Evolutionary conservation across 2,329 filamentous ascomycete species (phyloP).

Genomic region (Chaetomiaceae sp.): DNA sequence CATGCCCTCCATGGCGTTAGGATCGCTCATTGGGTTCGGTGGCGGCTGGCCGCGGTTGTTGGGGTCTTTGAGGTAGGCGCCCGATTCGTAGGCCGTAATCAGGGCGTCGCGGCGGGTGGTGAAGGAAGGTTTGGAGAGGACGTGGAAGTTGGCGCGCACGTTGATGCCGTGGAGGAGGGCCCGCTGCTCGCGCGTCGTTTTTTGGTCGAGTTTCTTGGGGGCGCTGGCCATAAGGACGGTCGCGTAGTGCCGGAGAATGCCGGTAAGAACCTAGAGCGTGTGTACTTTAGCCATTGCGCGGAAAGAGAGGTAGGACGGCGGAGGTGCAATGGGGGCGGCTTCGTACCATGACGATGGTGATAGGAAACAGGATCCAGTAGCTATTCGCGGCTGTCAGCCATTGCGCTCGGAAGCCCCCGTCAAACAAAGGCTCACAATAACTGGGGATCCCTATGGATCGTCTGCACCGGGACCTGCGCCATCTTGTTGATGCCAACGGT

Average conservation of each 20-base stretch:
- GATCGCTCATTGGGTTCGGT: constrained; percentile 91
- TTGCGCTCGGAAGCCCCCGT: neutral
- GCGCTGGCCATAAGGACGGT: constrained; percentile 81
- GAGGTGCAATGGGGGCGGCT: constrained; percentile 4
- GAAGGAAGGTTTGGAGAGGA: constrained; percentile 74
- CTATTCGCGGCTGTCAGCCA: constrained; percentile 47
- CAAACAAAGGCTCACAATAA: constrained; percentile 67
- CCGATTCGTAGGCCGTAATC: constrained; percentile 75
- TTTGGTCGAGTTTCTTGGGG: constrained; percentile 76
- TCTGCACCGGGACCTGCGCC: constrained; percentile 83
- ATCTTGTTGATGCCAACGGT: constrained; percentile 44
- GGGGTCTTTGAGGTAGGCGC: constrained; percentile 84
- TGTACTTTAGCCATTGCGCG: constrained; percentile 8
- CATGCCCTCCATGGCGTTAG: constrained; percentile 97
- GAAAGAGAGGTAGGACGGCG: neutral
- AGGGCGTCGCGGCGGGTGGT: constrained; percentile 75
- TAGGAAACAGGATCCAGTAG: constrained; percentile 98
- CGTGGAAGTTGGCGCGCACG: constrained; percentile 76
- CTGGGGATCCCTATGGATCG: constrained; percentile 97
- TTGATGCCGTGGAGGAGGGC: constrained; percentile 78
- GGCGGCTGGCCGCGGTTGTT: constrained; percentile 81
- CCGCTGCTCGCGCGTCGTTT: constrained; percentile 79
- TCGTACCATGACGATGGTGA: constrained; percentile 94
- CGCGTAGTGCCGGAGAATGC: constrained; percentile 92
- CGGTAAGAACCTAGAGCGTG: constrained; percentile 68